Base-by-base conservation (phyloP, 441 rosid genomes). In the Mallotus repandus region DNA sequence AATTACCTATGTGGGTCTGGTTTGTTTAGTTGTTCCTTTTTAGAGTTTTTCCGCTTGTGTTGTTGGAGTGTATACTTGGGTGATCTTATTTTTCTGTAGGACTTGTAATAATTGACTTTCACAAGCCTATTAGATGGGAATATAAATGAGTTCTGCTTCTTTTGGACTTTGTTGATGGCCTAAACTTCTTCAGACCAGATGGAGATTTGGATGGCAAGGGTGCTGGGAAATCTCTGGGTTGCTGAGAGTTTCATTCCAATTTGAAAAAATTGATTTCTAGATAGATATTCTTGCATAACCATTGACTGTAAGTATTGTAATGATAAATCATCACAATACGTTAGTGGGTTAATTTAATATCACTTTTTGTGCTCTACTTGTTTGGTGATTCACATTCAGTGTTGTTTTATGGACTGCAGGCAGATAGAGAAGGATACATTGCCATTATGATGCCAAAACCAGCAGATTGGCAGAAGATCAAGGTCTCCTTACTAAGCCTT, bases 371-470 rank as follows among this genome's bases (percentile, higher is more conserved):
- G 7, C 38, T 21, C 5, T n/a, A 56, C 53, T 22, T 10, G 7
- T 55, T 29, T 21, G 56, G 63, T 29, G 21, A 19, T 41, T 29
- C 41, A 29, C 14, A 32, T 38, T 13, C 43, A 5, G 4, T 13
- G 43, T 29, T 29, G 25, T n/a, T 68, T 62, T 1, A 18, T 64
- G 19, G 56, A 14, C 48, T 71, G 72, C 86, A 94, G 98, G 96
- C 99, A 18, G 92, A 82, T 52, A 82, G 99, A 55, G 97, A 94
- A 85, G 99, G 97, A 53, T 92, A 87, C 78, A 82, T 92, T 63
- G 99, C 97, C 15, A 92, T 95, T 75, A 84, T 93, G 55, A 95
- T 91, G 99, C 99, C 91, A 66, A 91, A 85, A 79, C 96, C 96
- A 63, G 87, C 89, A 66, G 95, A 93, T 68, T 95, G 99, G 98